Percentiles rank a stretch among this genome's conserved stretches.
Conservation (phyloP, 768 basidiomycete species). For the Leccinellum rugosiceps region DNA sequence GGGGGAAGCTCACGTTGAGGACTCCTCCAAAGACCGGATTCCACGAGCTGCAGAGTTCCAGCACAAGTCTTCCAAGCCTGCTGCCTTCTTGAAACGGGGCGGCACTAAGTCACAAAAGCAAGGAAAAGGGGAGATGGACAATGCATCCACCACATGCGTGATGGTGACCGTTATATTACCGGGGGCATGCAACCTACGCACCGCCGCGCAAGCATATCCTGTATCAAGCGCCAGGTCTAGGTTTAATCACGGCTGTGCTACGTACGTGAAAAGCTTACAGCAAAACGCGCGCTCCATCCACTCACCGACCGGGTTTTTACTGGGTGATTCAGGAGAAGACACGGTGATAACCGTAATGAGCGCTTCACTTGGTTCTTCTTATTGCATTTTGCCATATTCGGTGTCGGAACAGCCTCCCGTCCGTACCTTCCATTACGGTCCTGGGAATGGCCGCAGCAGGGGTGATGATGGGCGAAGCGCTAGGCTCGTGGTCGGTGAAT, state of each 20-base stretch:
- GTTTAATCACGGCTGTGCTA: neutral
- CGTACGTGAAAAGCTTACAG: neutral
- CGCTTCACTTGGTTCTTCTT: neutral
- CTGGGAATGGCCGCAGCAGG: neutral
- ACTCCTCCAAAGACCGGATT: neutral
- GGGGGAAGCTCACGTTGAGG: neutral
- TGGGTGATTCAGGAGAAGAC: no score
- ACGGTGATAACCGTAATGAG: neutral
- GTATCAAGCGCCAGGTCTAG: neutral
- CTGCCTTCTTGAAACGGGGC: neutral
- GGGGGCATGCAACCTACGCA: neutral
- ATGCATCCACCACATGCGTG: neutral
- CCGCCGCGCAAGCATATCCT: neutral
- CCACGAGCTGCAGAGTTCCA: neutral
- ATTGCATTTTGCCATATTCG: neutral
- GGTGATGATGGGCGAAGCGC: neutral
- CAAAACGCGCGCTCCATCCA: neutral
- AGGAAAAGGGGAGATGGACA: neutral
- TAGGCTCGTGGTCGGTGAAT: neutral
- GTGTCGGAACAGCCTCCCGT: neutral
- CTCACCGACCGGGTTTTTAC: neutral
- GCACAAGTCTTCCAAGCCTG: neutral
- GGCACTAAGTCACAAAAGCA: neutral
- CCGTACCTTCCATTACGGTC: neutral
- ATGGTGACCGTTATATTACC: neutral